Base-by-base conservation (phyloP, 768 basidiomycete genomes). In the Cyclocybe aegerita region DNA sequence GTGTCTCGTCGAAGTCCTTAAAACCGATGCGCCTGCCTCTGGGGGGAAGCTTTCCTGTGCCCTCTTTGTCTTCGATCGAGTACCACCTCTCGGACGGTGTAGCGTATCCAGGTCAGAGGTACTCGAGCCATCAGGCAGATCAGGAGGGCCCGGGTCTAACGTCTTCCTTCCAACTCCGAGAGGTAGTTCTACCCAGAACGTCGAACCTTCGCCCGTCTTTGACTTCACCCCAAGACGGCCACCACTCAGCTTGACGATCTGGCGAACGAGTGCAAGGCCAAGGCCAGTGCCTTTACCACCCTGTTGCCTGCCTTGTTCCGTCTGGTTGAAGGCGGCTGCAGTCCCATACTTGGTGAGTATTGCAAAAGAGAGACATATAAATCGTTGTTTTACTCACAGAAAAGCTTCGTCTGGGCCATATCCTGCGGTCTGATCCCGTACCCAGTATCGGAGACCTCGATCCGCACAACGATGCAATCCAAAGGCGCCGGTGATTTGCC, bases 141-240 rank as follows among this genome's bases (percentile, higher is more conserved):
- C 60, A 43, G 60, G 55, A 30, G 59, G 59, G 1, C 54, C 60
- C 31, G 51, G 42, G 5, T 61, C 51, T 35, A 78, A 52, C 31
- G 66, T 77, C 70, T 80, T 82, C 33, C 67, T 68, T n/a, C 88
- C 86, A 23, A 90, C 81, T 4, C 86, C 87, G n/a, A 90, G 69
- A 4, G 87, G 86, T 33, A 91, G 66, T 64, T 91, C 90, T 7
- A 91, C 86, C 93, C 92, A 94, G 71, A 94, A 95, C 34, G 86
- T 91, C 33, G 86, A 90, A 11, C 93, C 93, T 57, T 80, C 73
- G 7, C 80, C 78, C 1, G 80, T 69, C 63, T 83, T 81, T 12
- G 80, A 82, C 53, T 68, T 70, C n/a, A 86, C 77, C n/a, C 85
- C 89, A 29, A 90, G 69, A 43, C 89, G 77, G 14, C 90, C 90